These are phyloP conservation scores for Tausonia pullulans DNA, from an alignment of 1,284 basidiomycete genomes.

Conservation along the genomic window DNA sequence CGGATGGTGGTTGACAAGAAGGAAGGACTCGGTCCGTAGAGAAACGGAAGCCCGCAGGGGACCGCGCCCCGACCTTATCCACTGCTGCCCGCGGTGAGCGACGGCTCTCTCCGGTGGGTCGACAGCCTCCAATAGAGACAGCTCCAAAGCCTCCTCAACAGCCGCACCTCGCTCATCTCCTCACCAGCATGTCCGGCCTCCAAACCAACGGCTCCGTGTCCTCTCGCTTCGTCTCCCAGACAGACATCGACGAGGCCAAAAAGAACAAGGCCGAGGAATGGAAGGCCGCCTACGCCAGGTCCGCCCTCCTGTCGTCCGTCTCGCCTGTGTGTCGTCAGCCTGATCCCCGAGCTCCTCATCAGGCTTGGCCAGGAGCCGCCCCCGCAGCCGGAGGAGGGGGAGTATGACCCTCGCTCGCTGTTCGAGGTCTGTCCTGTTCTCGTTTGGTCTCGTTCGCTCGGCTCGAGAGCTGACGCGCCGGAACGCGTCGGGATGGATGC, in stretches of 20 bases:
- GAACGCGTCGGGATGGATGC: too few species aligned
- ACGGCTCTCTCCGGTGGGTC: too few species aligned
- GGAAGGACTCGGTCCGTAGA: not conserved
- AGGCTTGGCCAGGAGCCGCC: constrained; percentile 15
- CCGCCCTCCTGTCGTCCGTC: not conserved
- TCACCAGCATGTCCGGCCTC: constrained; percentile 7
- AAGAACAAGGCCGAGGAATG: constrained; percentile 11
- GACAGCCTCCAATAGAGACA: too few species aligned
- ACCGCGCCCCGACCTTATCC: not conserved
- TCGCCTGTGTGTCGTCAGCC: not conserved
- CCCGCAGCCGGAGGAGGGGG: constrained; percentile 12
- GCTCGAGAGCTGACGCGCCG: too few species aligned
- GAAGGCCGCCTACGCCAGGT: constrained; percentile 16
- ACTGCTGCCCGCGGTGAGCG: not conserved
- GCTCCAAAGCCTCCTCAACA: too few species aligned
- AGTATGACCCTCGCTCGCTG: constrained; percentile 13
- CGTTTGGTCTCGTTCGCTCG: not conserved
- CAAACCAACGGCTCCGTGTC: constrained; percentile 12
- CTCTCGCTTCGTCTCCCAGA: constrained; percentile 15
- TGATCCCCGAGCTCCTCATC: not conserved
- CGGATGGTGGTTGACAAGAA: not conserved
- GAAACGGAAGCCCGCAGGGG: too few species aligned
- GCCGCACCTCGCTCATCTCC: too few species aligned
- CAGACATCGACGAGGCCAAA: constrained; percentile 14
- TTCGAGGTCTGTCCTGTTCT: constrained; percentile 11